phyloP scores from a whole-genome alignment of 768 basidiomycete species.

The Rhodocollybia butyracea region DNA sequence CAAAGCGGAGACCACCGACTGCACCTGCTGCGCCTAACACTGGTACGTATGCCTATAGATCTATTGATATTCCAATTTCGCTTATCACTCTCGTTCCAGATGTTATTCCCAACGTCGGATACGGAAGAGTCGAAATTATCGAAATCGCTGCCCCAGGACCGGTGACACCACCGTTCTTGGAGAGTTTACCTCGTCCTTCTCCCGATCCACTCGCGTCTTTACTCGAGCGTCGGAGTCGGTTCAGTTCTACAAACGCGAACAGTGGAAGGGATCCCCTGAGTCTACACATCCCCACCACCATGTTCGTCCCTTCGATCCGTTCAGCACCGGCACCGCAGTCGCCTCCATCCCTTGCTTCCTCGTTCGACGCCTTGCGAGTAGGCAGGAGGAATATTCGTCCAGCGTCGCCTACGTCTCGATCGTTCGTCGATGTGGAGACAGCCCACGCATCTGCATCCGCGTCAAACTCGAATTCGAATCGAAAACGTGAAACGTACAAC shows the following conservation, averaged over 20 bases:
- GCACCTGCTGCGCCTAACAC: constrained; percentile 4
- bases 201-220: neutral
- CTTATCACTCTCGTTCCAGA: neutral
- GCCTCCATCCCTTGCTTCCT: neutral
- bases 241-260: neutral
- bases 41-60: too few relatives aligned
- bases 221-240: neutral
- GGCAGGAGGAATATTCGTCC: constrained; percentile 23
- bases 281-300: constrained; percentile 44
- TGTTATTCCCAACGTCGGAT: neutral
- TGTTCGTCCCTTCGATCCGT: constrained; percentile 43
- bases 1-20: neutral
- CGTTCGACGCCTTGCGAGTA: neutral
- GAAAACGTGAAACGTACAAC: too few relatives aligned
- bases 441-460: too few relatives aligned
- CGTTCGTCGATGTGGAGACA: too few relatives aligned
- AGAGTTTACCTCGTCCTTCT: neutral
- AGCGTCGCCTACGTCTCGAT: constrained; percentile 58
- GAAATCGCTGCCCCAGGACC: constrained; percentile 39
- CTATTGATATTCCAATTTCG: neutral
- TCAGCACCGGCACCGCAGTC: constrained; percentile 47
- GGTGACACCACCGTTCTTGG: constrained; percentile 34
- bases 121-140: neutral
- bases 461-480: too few relatives aligned
- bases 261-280: constrained; percentile 11